These are phyloP conservation scores for Brasilioporus rufonigricans DNA, from an alignment of 768 basidiomycete species.

Conservation along the genomic window DNA sequence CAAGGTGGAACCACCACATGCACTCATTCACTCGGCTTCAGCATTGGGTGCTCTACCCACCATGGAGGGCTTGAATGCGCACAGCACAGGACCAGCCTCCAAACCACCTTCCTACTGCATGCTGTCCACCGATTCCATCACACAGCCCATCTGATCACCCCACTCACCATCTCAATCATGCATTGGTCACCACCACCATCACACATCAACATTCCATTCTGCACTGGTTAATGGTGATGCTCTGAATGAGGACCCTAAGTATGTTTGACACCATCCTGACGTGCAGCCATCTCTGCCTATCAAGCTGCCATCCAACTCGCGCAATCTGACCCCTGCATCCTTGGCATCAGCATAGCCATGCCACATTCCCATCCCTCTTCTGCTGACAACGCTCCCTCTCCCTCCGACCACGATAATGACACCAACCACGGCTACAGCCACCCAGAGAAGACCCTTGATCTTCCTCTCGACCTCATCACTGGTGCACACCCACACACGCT, in stretches of 20 bases:
- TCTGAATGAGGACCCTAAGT: slow-evolving; percentile 23
- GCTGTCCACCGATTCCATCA: slow-evolving; percentile 24
- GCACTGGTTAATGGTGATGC: slow-evolving; percentile 11
- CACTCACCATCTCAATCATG: slow-evolving; percentile 28
- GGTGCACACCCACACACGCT: too few relatives aligned
- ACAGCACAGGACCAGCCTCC: too few relatives aligned
- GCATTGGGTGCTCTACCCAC: too few relatives aligned
- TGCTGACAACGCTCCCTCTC: slow-evolving; percentile 36
- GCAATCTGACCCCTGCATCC: too few relatives aligned
- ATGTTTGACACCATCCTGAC: too few relatives aligned
- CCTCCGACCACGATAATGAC: too few relatives aligned
- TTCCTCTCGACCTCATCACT: slow-evolving; percentile 40
- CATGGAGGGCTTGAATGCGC: too few relatives aligned
- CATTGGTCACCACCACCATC: slow-evolving; percentile 3
- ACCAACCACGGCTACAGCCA: too few relatives aligned
- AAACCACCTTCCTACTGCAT: slow-evolving; percentile 27
- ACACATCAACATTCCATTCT: slow-evolving; percentile 13
- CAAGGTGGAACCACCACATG: too few relatives aligned
- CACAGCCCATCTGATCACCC: slow-evolving; percentile 8
- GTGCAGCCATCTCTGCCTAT: too few relatives aligned
- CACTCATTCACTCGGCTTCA: too few relatives aligned
- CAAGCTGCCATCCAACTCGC: too few relatives aligned
- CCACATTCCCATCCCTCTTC: slow-evolving; percentile 32
- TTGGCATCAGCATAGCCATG: slow-evolving; percentile 58
- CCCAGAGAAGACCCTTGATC: slow-evolving; percentile 39